Base-by-base conservation (phyloP, 1,139 yeast species). In the Magnusiomyces paraingens region DNA sequence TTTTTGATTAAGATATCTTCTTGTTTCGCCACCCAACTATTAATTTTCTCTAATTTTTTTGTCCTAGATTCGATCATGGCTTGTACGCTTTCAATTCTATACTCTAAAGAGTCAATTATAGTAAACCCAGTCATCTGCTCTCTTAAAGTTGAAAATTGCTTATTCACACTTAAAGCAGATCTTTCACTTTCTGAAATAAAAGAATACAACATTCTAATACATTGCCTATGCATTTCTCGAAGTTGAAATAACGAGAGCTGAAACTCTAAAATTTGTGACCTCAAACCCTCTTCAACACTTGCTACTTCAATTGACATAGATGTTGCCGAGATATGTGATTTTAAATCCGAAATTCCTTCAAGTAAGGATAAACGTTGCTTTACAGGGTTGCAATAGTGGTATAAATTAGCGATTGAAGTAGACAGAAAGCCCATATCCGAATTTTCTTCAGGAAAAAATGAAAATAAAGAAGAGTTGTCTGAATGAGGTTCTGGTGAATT, bases 51-150 rank as follows among this genome's bases (percentile, higher is more conserved):
- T 17, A 45, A 15, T n/a, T 45, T 45, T 18, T 45, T 45, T 8
- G 38, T 29, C 2, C 48, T 36, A 4, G 38, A 32, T 6, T 45
- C 48, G 29, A 45, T 45, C 12, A 45, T 45, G 3, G 48, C 18
- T 18, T 29, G 38, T 3, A 45, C 40, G 15, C 32, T 45, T 15
- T 29, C 22, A 32, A 45, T 29, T 45, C 48, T 26, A 8, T 29
- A 8, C n/a, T 45, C 48, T 6, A 45, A 17, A 2, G 38, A 29
- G 21, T 45, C 48, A 15, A 45, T 18, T 10, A 45, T 32, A 3
- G 40, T 17, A 45, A 45, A 45, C 4, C 48, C 48, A 6, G 48
- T 26, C 48, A 45, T 45, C 29, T 45, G 40, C 22, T 45, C 48
- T 32, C 48, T 26, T 15, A 45, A 18, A 3, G 15, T 17, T n/a